phyloP scores from a whole-genome alignment of 805 yeast genomes.

The Kuraishia ogatae region DNA sequence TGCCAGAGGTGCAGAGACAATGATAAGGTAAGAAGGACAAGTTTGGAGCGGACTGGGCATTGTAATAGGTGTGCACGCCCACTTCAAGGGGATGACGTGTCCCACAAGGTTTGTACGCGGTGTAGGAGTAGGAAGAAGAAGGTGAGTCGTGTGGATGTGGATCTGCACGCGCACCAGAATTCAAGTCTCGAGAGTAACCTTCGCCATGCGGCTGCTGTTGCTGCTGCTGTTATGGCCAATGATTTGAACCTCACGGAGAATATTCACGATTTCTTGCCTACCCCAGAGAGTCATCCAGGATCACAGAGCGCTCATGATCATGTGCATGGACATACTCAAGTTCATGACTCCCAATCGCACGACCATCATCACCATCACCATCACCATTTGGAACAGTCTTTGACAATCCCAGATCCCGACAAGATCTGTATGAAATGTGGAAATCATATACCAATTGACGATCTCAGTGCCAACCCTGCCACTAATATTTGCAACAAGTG shows the following conservation, averaged over 20 bases:
- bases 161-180: conserved; percentile 3
- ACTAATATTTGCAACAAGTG: conserved; percentile 19
- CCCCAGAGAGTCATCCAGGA: background rate
- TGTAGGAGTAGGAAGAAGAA: conserved; percentile 50
- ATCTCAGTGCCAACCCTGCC: conserved; percentile 17
- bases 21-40: conserved; percentile 48
- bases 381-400: conserved; percentile 8
- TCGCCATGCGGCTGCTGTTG: conserved; percentile 4
- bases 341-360: background rate
- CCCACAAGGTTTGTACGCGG: conserved; percentile 44
- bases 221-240: conserved; percentile 6
- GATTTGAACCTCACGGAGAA: background rate
- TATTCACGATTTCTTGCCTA: conserved; percentile 1
- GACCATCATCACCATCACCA: conserved; percentile 1
- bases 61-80: conserved; percentile 56
- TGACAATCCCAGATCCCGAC: conserved; percentile 18
- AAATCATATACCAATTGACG: conserved; percentile 17
- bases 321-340: background rate
- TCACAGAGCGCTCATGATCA: background rate
- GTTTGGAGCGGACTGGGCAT: conserved; percentile 46
- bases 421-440: conserved; percentile 19
- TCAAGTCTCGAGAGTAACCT: background rate
- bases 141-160: conserved; percentile 1
- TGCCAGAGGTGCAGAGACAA: conserved; percentile 56
- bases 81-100: conserved; percentile 36